Conservation (phyloP, 2,329 filamentous ascomycete species). For the Calonectria henricotiae region DNA sequence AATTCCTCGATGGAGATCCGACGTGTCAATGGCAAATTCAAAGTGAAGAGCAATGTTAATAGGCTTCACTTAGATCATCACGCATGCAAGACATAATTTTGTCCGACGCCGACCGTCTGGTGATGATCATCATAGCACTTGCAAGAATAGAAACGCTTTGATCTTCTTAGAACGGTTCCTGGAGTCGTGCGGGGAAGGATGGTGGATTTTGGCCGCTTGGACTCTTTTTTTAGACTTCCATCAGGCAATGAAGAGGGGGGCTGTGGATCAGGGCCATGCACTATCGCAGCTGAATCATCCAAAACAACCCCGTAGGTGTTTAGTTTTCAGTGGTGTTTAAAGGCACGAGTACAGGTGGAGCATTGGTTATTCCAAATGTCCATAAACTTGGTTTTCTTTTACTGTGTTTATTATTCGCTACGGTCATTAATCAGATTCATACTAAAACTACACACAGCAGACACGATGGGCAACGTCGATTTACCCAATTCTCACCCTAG, state of each 20-base stretch:
- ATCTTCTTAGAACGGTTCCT: too few relatives aligned
- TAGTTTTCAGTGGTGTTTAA: background rate
- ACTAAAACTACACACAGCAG: background rate
- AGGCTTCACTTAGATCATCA: too few relatives aligned
- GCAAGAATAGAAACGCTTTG: too few relatives aligned
- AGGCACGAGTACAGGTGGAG: too few relatives aligned
- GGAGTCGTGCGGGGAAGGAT: background rate
- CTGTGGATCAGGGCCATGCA: background rate
- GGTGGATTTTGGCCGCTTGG: too few relatives aligned
- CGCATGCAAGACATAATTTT: background rate
- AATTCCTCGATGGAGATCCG: too few relatives aligned
- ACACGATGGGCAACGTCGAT: conserved; percentile 10
- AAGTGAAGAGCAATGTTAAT: too few relatives aligned
- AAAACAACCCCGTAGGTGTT: conserved; percentile 11
- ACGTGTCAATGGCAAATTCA: too few relatives aligned
- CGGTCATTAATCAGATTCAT: background rate
- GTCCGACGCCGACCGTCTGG: background rate
- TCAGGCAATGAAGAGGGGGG: background rate
- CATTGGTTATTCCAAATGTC: too few relatives aligned
- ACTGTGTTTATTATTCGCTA: background rate
- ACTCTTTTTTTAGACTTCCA: too few relatives aligned
- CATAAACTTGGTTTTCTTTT: background rate
- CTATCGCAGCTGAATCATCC: background rate
- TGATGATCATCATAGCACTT: background rate
- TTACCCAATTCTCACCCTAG: conserved; percentile 2